Base-by-base conservation (phyloP, 78 protist species). In the Dictyostelium capitatum region DNA sequence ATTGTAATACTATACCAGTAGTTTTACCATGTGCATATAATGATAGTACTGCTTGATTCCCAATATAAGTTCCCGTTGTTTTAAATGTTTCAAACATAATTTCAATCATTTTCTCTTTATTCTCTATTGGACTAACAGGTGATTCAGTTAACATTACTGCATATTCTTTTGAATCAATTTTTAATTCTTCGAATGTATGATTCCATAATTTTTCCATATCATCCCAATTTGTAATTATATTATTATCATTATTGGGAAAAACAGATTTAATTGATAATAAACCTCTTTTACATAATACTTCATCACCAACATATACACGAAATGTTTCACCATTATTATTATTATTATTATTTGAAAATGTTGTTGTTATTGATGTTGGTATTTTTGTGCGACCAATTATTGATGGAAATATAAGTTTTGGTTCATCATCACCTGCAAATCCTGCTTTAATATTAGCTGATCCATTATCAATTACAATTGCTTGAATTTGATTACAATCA, bases 141-240 rank as follows among this genome's bases (percentile, higher is more conserved):
- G 98, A 96, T 83, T 98, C 99, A 19, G 98, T 93, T 57, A 98
- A 78, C 50, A 98, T 93, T 12, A 97, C 82, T 53, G 97, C 97
- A 89, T 96, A 98, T 28, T 37, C 43, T 37, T 1, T 3, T 37
- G 43, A 2, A 37, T 37, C 2, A 37, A 37, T 2, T 3, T 37
- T 97, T 81, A 90, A 30, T 14, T 77, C 90, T 65, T n/a, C 46
- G 65, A 47, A 69, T 78, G 28, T 83, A 56, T 43, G 64, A 56
- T 51, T 67, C 64, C 9, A 14, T 14, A 51, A 37, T 37, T 37
- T 37, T 37, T 37, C 43, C 43, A 37, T 37, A 37, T 37, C 43
- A 37, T 37, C 43, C 43, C 43, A 37, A 37, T 37, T 37, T 37
- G 43, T 37, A 37, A 37, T 37, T 37, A 37, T 37, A 37, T 1